Conservation (phyloP, 139 green algal species). For the Chlorella sp. region DNA sequence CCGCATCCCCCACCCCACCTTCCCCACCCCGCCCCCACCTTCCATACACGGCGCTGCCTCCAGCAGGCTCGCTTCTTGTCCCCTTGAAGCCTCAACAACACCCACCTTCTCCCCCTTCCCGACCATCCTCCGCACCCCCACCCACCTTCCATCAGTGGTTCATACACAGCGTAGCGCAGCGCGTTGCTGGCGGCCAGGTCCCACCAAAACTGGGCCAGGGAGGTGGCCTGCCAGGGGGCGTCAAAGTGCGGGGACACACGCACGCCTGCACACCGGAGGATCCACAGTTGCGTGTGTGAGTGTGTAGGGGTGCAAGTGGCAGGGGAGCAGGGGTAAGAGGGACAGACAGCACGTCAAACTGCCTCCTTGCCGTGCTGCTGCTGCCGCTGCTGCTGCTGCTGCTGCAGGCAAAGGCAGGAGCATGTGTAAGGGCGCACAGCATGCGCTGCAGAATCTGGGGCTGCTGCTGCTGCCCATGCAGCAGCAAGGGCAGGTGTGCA, state of each 20-base stretch:
- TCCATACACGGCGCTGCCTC: neutral
- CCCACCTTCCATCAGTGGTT: conserved; percentile 57
- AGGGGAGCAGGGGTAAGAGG: neutral
- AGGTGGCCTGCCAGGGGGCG: conserved; percentile 42
- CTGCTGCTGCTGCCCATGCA: too few relatives aligned
- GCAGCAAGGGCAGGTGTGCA: too few relatives aligned
- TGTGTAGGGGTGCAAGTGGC: too few relatives aligned
- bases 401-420: neutral
- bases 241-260: conserved; percentile 63
- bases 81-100: neutral
- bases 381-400: too few relatives aligned
- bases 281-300: neutral
- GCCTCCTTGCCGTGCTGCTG: too few relatives aligned
- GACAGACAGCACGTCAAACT: neutral
- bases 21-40: too few relatives aligned
- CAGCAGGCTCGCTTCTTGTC: neutral
- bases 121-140: too few relatives aligned
- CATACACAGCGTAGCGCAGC: conserved; percentile 56
- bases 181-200: conserved; percentile 60
- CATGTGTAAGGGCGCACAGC: neutral
- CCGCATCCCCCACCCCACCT: too few relatives aligned
- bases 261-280: conserved; percentile 37
- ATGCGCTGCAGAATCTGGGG: neutral
- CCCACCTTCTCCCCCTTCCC: neutral
- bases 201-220: conserved; percentile 66